Base-by-base conservation (phyloP, 306 rosid species). In the Begonia peltatifolia region DNA sequence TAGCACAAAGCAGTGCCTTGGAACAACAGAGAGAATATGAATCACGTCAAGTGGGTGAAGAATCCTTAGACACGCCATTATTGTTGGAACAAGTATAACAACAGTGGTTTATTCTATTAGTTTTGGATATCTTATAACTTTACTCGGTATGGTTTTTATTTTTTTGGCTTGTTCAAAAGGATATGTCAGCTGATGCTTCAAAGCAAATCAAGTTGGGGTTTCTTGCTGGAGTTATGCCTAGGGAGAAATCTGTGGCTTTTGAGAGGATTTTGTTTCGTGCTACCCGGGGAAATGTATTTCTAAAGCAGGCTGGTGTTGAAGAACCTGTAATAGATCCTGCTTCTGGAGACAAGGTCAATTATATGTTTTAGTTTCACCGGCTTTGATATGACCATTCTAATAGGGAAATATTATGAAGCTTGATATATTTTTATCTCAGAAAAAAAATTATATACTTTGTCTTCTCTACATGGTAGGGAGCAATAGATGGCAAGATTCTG, bases 51-150 rank as follows among this genome's bases (percentile, higher is more conserved):
- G 54, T 10, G 56, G 67, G 61, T 62, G 84, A 79, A 65, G 79
- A 68, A 44, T 75, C 93, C 46, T 75, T 88, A 52, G 93, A 82
- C 68, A 78, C 79, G 53, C 97, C 97, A 42, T 65, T 88, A 58
- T 79, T 88, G 71, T 53, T 62, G 58, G 66, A 62, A 15, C 58
- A 62, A 44, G 66, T 62, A 62, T 50, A 44, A 44, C 56, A 60
- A 41, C 3, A 30, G 10, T 35, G 16, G 41, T 50, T 41, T 18
- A 16, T 60, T 13, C 42, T 49, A 36, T 41, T 43, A 36, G 14
- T 54, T 41, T 50, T 18, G 6, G 10, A 12, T 12, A 8, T 60
- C 56, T 50, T 60, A 12, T 5, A 41, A 14, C n/a, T 60, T 50
- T 86, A 80, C 42, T 49, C 51, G 59, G 56, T 71, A 50, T 16